Conservation (phyloP, 169 alveolate genomes). For the Babesia divergens region DNA sequence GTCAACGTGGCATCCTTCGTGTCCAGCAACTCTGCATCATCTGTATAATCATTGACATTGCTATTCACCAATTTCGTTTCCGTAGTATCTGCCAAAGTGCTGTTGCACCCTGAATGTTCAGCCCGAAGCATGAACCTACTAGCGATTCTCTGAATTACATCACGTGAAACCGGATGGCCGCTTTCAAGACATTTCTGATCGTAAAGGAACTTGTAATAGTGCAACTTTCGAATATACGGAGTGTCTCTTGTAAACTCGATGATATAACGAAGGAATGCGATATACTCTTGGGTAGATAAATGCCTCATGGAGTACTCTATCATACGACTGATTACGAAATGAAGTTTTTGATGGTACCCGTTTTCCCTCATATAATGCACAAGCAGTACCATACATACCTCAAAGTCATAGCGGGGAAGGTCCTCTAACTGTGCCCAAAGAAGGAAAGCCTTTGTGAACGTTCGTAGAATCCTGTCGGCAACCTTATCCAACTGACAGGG, state of each 20-base stretch:
- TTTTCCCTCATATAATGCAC: constrained; percentile 7
- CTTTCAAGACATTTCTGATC: not conserved
- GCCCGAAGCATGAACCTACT: not conserved
- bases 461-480: not conserved
- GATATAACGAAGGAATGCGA: constrained; percentile 1
- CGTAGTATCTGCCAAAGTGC: too few species aligned
- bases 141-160: not conserved
- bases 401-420: not conserved
- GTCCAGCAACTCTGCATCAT: too few species aligned
- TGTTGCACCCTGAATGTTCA: too few species aligned
- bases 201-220: constrained; percentile 20
- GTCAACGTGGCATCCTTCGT: too few species aligned
- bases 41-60: too few species aligned
- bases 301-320: not conserved
- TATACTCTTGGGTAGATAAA: not conserved
- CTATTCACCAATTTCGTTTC: too few species aligned
- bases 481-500: not conserved
- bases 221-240: constrained; percentile 14
- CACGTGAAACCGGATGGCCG: not conserved
- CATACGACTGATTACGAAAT: not conserved
- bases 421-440: not conserved
- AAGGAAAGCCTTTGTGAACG: not conserved
- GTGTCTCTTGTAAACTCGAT: constrained; percentile 2
- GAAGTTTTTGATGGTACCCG: not conserved
- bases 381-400: not conserved